Evolutionary conservation across 1,139 yeast genomes (phyloP).

Genomic region (Zygoascus sp.): DNA sequence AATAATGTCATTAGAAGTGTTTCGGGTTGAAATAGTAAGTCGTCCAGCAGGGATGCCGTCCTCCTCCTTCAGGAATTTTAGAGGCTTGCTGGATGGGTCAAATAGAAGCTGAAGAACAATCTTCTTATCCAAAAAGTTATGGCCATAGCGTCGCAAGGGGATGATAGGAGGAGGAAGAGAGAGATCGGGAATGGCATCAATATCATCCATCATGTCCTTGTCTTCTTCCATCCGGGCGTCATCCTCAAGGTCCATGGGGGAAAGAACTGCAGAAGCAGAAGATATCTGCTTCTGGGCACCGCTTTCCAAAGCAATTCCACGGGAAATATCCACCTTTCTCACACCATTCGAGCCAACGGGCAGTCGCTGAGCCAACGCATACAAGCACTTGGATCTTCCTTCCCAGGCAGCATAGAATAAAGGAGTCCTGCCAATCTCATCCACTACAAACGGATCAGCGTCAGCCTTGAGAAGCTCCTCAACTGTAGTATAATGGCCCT

Average conservation of each 20-base stretch:
- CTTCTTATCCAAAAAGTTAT: conserved; percentile 79
- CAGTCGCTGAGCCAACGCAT: conserved; percentile 46
- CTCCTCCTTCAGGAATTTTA: conserved; percentile 36
- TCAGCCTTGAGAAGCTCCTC: conserved; percentile 65
- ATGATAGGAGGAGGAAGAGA: conserved; percentile 93
- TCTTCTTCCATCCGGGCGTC: conserved; percentile 17
- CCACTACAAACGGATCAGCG: conserved; percentile 68
- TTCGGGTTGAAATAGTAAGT: conserved; percentile 64
- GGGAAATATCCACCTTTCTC: conserved; percentile 21
- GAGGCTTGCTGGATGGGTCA: conserved; percentile 47
- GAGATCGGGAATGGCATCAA: conserved; percentile 82
- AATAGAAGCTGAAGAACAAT: conserved; percentile 73
- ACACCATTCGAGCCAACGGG: conserved; percentile 9
- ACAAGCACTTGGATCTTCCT: conserved; percentile 77
- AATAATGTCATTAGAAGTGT: conserved; percentile 52
- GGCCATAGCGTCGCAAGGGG: conserved; percentile 91
- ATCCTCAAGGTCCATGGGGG: conserved; percentile 7
- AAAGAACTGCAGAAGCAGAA: conserved; percentile 3
- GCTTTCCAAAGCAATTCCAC: conserved; percentile 15
- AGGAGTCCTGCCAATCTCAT: conserved; percentile 79
- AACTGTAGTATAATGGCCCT: conserved; percentile 73
- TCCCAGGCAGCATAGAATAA: conserved; percentile 90
- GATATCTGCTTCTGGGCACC: background rate
- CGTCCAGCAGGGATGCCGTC: conserved; percentile 44
- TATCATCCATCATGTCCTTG: conserved; percentile 33